phyloP scores from a whole-genome alignment of 306 rosid species.

The Coriaria nepalensis region DNA sequence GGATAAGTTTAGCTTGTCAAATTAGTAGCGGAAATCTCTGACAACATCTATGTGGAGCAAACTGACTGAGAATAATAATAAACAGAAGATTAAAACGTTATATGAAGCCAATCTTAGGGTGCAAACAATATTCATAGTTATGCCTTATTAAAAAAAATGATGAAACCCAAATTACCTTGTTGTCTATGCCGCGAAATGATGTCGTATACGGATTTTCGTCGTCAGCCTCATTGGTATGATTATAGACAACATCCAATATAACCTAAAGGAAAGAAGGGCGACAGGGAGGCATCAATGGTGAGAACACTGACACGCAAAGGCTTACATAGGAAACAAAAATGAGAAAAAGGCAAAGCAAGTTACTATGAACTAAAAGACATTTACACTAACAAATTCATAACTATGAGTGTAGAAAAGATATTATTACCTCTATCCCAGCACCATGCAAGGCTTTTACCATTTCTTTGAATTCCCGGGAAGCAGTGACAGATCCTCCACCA shows the following conservation, averaged over 20 bases:
- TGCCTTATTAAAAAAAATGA: too few species aligned
- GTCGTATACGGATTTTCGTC: slow-evolving; percentile 64
- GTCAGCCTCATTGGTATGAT: slow-evolving; percentile 89
- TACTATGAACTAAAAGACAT: slow-evolving; percentile 1
- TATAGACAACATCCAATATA: slow-evolving; percentile 93
- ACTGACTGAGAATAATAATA: too few species aligned
- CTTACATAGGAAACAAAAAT: background rate
- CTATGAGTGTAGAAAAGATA: slow-evolving; percentile 5
- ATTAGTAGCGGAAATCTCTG: too few species aligned
- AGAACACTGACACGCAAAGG: slow-evolving; percentile 11
- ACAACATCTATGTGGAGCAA: too few species aligned
- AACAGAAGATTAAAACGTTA: background rate
- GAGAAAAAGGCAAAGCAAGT: slow-evolving; percentile 2
- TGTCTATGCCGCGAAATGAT: slow-evolving; percentile 95
- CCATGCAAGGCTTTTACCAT: slow-evolving; percentile 92
- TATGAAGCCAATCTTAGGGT: background rate
- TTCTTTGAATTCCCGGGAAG: slow-evolving; percentile 75
- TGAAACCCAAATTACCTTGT: slow-evolving; percentile 42
- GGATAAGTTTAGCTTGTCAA: too few species aligned
- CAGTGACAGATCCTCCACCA: slow-evolving; percentile 86
- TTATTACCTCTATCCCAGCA: slow-evolving; percentile 86
- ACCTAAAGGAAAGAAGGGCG: slow-evolving; percentile 37
- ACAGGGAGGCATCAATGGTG: too few species aligned
- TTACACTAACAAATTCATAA: slow-evolving; percentile 1
- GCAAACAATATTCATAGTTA: slow-evolving; percentile 1